Evolutionary conservation across 495 filamentous ascomycete species (phyloP).

Genomic region (Aspergillus baeticus): DNA sequence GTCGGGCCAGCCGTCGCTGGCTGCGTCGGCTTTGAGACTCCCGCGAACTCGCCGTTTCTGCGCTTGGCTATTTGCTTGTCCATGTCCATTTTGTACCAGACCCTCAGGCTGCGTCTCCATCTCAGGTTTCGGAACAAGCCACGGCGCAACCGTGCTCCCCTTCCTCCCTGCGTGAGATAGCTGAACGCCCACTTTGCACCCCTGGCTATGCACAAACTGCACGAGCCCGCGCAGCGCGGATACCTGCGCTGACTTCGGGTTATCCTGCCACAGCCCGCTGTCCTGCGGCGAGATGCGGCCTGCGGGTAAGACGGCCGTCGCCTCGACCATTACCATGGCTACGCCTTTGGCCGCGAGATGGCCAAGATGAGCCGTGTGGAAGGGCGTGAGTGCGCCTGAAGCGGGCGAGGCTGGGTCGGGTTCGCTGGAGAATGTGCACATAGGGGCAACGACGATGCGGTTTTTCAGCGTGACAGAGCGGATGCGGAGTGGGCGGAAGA

Average conservation of each 20-base stretch:
- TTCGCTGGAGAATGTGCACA: conserved; percentile 69
- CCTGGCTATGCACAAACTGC: conserved; percentile 60
- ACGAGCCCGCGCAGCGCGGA: conserved; percentile 58
- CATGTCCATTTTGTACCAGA: too few species aligned
- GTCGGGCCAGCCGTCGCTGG: conserved; percentile 67
- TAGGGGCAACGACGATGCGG: conserved; percentile 56
- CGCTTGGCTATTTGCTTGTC: too few species aligned
- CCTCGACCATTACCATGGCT: conserved; percentile 66
- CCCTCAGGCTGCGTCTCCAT: too few species aligned
- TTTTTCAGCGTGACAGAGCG: conserved; percentile 70
- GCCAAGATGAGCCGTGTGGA: conserved; percentile 65
- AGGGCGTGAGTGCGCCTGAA: conserved; percentile 67
- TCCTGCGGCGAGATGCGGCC: conserved; percentile 73
- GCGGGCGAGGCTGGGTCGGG: conserved; percentile 29
- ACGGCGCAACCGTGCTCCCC: conserved; percentile 62
- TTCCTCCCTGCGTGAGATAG: conserved; percentile 75
- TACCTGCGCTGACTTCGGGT: conserved; percentile 52
- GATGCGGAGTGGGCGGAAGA: conserved; percentile 66
- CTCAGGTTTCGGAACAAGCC: conserved; percentile 40
- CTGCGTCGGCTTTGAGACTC: conserved; percentile 45
- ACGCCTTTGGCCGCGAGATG: conserved; percentile 62
- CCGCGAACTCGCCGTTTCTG: neutral
- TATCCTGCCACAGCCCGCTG: conserved; percentile 65
- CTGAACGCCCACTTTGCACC: conserved; percentile 68
- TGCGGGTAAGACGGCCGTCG: conserved; percentile 62